Evolutionary conservation across 2,329 filamentous ascomycete species (phyloP), one percentile per base, ranked within the genome.

Genomic region (Fusarium heterosporum): DNA sequence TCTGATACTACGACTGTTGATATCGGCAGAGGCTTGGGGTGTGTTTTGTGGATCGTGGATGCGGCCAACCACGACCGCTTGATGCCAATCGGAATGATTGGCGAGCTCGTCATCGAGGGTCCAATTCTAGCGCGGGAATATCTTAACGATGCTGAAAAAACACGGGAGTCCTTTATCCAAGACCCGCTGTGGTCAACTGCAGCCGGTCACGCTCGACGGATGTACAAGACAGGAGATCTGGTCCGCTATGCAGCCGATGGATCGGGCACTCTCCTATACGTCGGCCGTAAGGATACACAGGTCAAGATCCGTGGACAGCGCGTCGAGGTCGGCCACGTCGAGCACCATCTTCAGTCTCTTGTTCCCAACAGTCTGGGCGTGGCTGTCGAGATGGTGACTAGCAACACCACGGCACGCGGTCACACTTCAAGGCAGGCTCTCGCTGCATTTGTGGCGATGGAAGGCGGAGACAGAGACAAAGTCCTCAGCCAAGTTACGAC

Each of bases 271-370:
- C 84, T 80, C 45, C 67, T 84, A 40, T 84, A 80, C 47, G 67
- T 84, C 38, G 85, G 84, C 34, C 53, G 53, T 36, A 56, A 41
- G n/a, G 52, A 48, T 34, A 89, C 22, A 22, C 22, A 22, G 22
- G 22, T 22, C 22, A 22, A 89, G 72, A 74, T 88, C 12, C 80
- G 82, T 28, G 88, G 88, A 25, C 87, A 82, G 62, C 75, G 85
- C 47, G 78, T 86, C 49, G 88, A 84, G 75, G 76, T 84, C n/a
- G 70, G 64, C 7, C 70, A 73, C 61, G 4, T 55, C 14, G 53
- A 55, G 36, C 53, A 55, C 34, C 29, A 41, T 51, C 48, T 51
- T 36, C 48, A 51, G 28, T 51, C 48, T 51, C 48, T 51, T 41
- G 26, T 51, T 51, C 48, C 38, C 48, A 51, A 26, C 48, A 51